phyloP scores from a whole-genome alignment of 2,329 filamentous ascomycete genomes.

The Colletotrichum kahawae region DNA sequence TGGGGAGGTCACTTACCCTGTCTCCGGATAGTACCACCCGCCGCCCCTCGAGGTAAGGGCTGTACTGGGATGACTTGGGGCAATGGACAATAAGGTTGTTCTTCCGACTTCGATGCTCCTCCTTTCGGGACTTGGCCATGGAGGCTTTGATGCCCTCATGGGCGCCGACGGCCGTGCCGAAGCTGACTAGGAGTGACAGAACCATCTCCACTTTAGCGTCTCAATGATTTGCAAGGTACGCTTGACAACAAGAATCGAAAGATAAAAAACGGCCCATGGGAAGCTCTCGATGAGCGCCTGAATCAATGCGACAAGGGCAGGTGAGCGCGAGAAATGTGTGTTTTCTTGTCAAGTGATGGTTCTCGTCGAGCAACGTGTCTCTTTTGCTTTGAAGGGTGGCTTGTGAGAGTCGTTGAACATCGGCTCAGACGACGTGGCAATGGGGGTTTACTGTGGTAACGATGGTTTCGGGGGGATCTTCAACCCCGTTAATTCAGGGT shows the following conservation, averaged over 20 bases:
- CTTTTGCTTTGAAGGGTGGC: background rate
- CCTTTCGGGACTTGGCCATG: constrained; percentile 48
- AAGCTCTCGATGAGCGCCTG: background rate
- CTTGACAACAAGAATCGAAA: background rate
- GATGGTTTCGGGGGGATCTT: background rate
- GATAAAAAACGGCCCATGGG: background rate
- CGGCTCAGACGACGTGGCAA: background rate
- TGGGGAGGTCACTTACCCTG: constrained; percentile 31
- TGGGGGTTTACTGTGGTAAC: background rate
- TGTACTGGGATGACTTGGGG: constrained; percentile 49
- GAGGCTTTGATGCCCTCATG: constrained; percentile 52
- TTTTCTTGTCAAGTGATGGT: background rate
- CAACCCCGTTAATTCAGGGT: background rate
- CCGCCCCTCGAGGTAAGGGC: constrained; percentile 47
- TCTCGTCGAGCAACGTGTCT: background rate
- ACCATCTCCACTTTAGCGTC: constrained; percentile 21
- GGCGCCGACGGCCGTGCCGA: constrained; percentile 48
- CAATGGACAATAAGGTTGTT: constrained; percentile 53
- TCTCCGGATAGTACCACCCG: constrained; percentile 49
- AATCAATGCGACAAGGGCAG: background rate
- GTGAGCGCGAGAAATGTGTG: background rate
- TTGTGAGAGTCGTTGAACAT: background rate
- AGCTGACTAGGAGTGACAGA: constrained; percentile 41
- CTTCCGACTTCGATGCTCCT: constrained; percentile 53
- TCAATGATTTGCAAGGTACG: background rate